Base-by-base conservation (phyloP, 352 stramenopile species). In the Globisporangium nodosum region DNA sequence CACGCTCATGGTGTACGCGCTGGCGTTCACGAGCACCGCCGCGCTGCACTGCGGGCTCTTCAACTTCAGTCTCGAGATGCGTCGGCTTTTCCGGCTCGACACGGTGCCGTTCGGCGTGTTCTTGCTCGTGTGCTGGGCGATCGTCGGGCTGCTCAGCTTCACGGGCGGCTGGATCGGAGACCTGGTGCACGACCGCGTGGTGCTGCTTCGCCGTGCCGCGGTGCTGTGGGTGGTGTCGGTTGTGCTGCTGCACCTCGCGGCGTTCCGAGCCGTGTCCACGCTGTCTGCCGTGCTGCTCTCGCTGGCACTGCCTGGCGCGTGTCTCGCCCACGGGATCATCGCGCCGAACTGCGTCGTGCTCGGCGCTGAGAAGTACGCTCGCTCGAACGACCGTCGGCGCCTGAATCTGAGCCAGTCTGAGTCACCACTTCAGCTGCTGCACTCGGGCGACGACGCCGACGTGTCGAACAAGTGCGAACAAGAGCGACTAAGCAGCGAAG, bases 1-100 rank as follows among this genome's bases (percentile, higher is more conserved):
- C 40, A 54, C 63, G 21, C 46, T 49, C 0, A 64, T 79, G 65
- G 68, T 76, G 5, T 79, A 86, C 48, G 49, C 63, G 20, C 49
- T 83, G n/a, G 49, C 85, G 31, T 87, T 88, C 52, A 56, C 70
- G 21, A 91, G 75, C 60, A 77, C 75, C 0, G 70, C 76, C 49
- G 71, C 74, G 49, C 54, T 88, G 11, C 81, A 91, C 52, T 88
- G 73, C 43, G 73, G 73, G 35, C 68, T 87, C 40, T 87, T 88
- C 63, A 85, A 82, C 56, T 80, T 87, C 43, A 83, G 70, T 54
- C 60, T 69, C 18, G 74, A 75, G 16, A 20, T 91, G 13, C 74
- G 77, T 3, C 68, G 64, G 35, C 70, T 78, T 8, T 69, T 88
- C 33, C 56, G 37, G 11, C 64, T 90, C 43, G 73, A 91, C 3